A percentile compares a stretch with the other conserved stretches of the same genome.
Conservation (phyloP, 305 asterid genomes). For the Solanum hybrid region DNA sequence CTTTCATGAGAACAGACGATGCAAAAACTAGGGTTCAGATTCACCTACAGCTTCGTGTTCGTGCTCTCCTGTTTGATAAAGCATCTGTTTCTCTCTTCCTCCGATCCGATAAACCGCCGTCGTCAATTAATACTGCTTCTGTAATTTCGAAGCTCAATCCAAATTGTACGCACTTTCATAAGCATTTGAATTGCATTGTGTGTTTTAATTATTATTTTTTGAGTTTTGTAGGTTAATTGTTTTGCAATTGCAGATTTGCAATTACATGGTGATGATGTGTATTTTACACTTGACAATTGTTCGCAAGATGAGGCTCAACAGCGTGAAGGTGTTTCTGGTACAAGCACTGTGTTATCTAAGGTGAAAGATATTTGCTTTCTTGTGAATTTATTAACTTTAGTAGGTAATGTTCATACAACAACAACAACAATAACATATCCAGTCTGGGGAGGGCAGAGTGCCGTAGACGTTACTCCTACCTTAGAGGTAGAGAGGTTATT, state of each 20-base stretch:
- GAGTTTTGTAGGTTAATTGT: not conserved
- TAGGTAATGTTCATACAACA: not conserved
- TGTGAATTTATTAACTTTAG: not conserved
- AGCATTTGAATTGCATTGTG: not conserved
- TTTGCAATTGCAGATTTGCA: conserved; percentile 53
- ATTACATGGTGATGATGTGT: conserved; percentile 91
- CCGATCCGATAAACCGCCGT: conserved; percentile 14
- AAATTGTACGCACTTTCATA: conserved; percentile 37
- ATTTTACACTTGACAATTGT: conserved; percentile 72
- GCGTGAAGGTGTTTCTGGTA: conserved; percentile 29
- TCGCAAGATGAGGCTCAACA: conserved; percentile 29
- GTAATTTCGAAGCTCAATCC: conserved; percentile 65
- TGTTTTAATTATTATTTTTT: not conserved
- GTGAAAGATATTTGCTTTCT: conserved; percentile 15
- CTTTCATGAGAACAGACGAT: conserved; percentile 68
- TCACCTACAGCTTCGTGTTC: conserved; percentile 81
- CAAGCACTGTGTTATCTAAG: conserved; percentile 45
- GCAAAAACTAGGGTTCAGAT: conserved; percentile 54
- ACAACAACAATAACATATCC: not conserved
- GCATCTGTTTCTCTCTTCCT: conserved; percentile 52
- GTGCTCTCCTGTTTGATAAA: conserved; percentile 93
- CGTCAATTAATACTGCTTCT: conserved; percentile 5
- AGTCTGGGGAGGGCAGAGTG: not conserved
- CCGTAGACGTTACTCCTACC: not conserved
- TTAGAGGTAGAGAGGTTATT: not conserved